Base-by-base conservation (phyloP, 352 stramenopile genomes). In the Peronospora belbahrii region DNA sequence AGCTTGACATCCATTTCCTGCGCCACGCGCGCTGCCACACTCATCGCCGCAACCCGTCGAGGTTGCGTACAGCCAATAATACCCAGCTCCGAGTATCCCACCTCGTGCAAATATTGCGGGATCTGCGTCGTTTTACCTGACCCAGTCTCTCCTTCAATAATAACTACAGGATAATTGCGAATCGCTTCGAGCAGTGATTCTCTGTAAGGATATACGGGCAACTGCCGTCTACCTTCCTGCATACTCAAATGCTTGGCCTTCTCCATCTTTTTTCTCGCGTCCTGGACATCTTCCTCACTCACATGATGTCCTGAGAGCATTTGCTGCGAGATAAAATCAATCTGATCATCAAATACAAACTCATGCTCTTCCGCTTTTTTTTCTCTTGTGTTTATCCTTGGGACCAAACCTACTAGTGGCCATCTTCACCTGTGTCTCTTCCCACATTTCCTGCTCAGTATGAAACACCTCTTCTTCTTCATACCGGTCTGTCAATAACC, bases 61-160 rank as follows among this genome's bases (percentile, higher is more conserved):
- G 88, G 88, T 61, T 99, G 95, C 45, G 78, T 96, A 46, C 94
- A 98, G 0, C 88, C 95, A 48, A 98, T 95, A 49, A 79, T 94
- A 9, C 96, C 96, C 2, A 98, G 54, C 65, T 99, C 91, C 13
- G 88, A 97, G 74, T 99, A 99, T 10, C 94, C 94, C 30, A 98
- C 83, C 62, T 98, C 84, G 40, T 87, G 75, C 9, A 99, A 67
- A 59, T 97, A 99, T 69, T 99, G 97, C 4, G 97, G 96, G 36
- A 99, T 97, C 74, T 99, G 97, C 6, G 96, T 99, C 17, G 96
- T 99, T 66, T 99, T 99, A 31, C 96, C 95, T 8, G 81, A 97
- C 5, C 95, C 94, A 0, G 94, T 98, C 51, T 98, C 93, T 24
- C 78, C 81, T 60, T 92, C 79, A 41, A 92, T 91, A 20, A 94